phyloP scores from a whole-genome alignment of 2,329 filamentous ascomycete species.

The Elsinoe fawcettii region DNA sequence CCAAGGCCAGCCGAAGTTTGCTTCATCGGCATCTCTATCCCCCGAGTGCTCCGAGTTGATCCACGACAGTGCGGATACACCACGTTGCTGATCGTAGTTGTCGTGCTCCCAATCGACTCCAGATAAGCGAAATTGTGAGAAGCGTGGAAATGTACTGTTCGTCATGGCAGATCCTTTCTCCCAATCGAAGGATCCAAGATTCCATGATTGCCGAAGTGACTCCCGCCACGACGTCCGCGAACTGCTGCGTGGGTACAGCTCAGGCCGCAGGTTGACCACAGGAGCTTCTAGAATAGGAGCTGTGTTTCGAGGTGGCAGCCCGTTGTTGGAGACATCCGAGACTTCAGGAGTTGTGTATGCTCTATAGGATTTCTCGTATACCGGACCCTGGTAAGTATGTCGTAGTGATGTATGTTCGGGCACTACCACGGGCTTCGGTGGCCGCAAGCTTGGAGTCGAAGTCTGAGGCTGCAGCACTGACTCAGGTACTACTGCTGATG shows the following conservation, averaged over 20 bases:
- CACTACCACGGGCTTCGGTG: not conserved
- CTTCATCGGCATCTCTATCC: not conserved
- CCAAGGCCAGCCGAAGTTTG: not conserved
- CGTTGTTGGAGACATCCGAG: not conserved
- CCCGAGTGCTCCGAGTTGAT: not conserved
- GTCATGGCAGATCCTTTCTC: not conserved
- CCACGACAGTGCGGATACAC: not conserved
- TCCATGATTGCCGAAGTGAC: not conserved
- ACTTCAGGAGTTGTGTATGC: not conserved
- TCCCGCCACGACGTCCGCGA: constrained; percentile 6
- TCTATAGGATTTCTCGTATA: not conserved
- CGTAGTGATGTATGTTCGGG: not conserved
- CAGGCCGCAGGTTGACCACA: not conserved
- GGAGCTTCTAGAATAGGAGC: not conserved
- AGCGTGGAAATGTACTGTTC: not conserved
- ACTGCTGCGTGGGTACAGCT: not conserved
- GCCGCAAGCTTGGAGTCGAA: not conserved
- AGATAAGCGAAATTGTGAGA: constrained; percentile 2
- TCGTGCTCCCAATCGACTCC: constrained; percentile 5
- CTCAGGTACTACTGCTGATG: not conserved
- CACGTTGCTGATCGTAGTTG: constrained; percentile 5
- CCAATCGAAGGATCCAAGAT: not conserved
- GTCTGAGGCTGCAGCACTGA: not conserved
- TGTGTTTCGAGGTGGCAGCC: not conserved
- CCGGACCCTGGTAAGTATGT: not conserved